Evolutionary conservation across 2,329 filamentous ascomycete species (phyloP), one percentile per base, ranked within the genome.

Genomic region (Colletotrichum eremochloae): DNA sequence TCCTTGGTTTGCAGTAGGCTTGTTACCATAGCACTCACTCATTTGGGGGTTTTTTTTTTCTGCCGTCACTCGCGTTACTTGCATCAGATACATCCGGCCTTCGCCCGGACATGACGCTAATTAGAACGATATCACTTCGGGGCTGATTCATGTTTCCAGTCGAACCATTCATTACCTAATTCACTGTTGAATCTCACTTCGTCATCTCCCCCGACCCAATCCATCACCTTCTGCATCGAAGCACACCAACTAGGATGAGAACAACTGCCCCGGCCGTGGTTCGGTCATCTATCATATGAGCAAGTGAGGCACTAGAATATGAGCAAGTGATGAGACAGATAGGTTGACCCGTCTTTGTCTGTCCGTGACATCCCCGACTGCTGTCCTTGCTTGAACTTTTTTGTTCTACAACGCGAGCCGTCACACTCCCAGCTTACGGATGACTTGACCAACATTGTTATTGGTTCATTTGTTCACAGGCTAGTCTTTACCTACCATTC

Each of bases 301-400:
- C 36, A 58, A 58, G 36, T 12, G 31, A 56, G 18, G 52, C 31
- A 7, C 18, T 14, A n/a, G 5, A n/a, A 14, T 36, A 9, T n/a
- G 9, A 6, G 18, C 52, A 20, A n/a, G 31, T 36, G 31, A 42
- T n/a, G n/a, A 15, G 36, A 42, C 14, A n/a, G 38, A 42, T 5
- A 42, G 20, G 12, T 40, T n/a, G 56, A 38, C 38, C n/a, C n/a
- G n/a, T 33, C 48, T 53, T 65, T 58, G 24, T 58, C 53, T 68
- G 29, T 29, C 20, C 36, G 33, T 52, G 18, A 36, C 53, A 65
- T 65, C 42, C 5, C 36, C 53, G 36, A 24, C n/a, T 52, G 33
- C 55, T 24, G 33, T 15, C 42, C 24, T 24, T 24, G 24, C 24
- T 36, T 69, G 20, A 11, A 42, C 50, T 53, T 33, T 33, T n/a